Percentiles rank a stretch among this genome's conserved stretches.
Evolutionary conservation across 1,284 basidiomycete genomes (phyloP).

Genomic region (Uromyces viciae-fabae): DNA sequence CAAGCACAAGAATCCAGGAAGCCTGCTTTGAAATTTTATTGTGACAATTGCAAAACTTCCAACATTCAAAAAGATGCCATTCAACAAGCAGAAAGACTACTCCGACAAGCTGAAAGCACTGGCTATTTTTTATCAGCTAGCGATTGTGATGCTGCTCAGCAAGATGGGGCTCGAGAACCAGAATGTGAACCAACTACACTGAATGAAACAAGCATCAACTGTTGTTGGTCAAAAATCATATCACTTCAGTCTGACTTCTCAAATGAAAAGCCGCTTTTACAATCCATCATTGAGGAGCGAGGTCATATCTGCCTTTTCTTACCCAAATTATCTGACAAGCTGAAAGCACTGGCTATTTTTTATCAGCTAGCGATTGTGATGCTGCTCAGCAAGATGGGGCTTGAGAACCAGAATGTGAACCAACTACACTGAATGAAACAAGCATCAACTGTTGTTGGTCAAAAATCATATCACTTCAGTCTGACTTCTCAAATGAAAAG

Average conservation of each 20-base stretch:
- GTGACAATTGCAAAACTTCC: neutral
- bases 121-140: neutral
- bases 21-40: neutral
- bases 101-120: neutral
- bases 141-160: neutral
- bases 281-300: neutral
- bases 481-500: too few species aligned
- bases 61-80: neutral
- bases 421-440: too few species aligned
- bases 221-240: conserved; percentile 22
- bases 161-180: neutral
- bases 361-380: too few species aligned
- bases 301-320: neutral
- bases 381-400: too few species aligned
- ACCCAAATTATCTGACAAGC: too few species aligned
- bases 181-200: neutral
- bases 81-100: neutral
- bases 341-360: too few species aligned
- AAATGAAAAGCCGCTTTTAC: neutral
- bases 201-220: neutral
- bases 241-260: neutral
- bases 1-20: neutral
- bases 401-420: too few species aligned
- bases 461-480: too few species aligned
- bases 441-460: too few species aligned